Evolutionary conservation across 768 basidiomycete species (phyloP).

Genomic region (Lentinula aciculospora): DNA sequence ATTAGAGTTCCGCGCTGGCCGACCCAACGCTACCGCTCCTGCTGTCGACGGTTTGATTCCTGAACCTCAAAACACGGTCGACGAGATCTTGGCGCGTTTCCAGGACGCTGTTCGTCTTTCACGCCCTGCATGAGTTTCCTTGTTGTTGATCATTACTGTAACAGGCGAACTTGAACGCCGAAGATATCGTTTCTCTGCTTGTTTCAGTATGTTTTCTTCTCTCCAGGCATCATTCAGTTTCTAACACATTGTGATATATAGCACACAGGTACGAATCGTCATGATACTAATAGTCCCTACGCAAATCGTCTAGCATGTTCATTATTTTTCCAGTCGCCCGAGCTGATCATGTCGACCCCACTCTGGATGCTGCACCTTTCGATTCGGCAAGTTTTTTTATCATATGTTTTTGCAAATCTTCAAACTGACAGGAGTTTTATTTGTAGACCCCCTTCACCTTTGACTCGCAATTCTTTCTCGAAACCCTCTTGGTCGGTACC

Average conservation of each 20-base stretch:
- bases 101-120: slow-evolving; percentile 18
- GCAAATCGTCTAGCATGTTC: neutral
- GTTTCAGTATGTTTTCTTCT: slow-evolving; percentile 18
- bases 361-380: slow-evolving; percentile 11
- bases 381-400: slow-evolving; percentile 12
- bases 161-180: slow-evolving; percentile 20
- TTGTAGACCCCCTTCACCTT: slow-evolving; percentile 25
- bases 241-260: neutral
- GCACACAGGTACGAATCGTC: neutral
- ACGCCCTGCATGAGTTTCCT: neutral
- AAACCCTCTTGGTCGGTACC: slow-evolving; percentile 22
- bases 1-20: slow-evolving; percentile 32
- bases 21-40: slow-evolving; percentile 19
- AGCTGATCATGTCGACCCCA: slow-evolving; percentile 16
- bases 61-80: slow-evolving; percentile 25
- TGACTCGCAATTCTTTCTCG: slow-evolving; percentile 22
- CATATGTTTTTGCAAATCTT: neutral
- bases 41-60: slow-evolving; percentile 27
- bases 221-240: neutral
- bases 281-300: too few species aligned
- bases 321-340: slow-evolving; percentile 13
- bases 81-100: slow-evolving; percentile 22
- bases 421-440: slow-evolving; percentile 10
- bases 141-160: neutral
- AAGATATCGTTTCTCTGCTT: slow-evolving; percentile 28